Base-by-base conservation (phyloP, 768 basidiomycete genomes). In the Filobasidium wieringae region DNA sequence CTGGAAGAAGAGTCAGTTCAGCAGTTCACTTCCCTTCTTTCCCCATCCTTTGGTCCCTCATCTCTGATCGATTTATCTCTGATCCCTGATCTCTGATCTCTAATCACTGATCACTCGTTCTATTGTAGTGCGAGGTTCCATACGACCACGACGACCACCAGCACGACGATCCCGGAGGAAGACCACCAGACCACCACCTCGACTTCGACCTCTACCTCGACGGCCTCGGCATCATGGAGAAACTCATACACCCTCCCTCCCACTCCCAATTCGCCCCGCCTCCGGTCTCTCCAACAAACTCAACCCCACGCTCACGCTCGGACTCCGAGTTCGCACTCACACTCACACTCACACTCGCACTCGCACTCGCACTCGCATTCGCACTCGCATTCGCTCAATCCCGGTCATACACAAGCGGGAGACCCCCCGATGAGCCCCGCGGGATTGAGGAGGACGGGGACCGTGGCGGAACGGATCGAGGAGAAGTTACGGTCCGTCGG, bases 231-330 rank as follows among this genome's bases (percentile, higher is more conserved):
- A 9, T 9, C 22, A 11, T n/a, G n/a, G n/a, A n/a, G n/a, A n/a
- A n/a, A 27, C 32, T 31, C 1, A n/a, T 24, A 33, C 12, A 7
- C 5, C 61, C 58, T 36, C 60, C 4, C 17, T 52, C 5, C 67
- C 93, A 90, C 71, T 87, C 81, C 39, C 88, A 87, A 67, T 93
- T 93, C 67, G 88, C 88, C 6, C 90, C 90, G 7, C 84, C 68
- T n/a, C 45, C 79, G 79, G 51, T 64, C 77, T 14, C 67, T 62
- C 43, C 31, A 45, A 31, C 41, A 24, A 30, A 26, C 17, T 22
- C 47, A 32, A 31, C 59, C 45, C 37, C 53, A 26, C 37, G 31
- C 7, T 40, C n/a, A 11, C 37, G 7, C 17, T 30, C 12, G 0
- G 3, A 24, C 15, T 40, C 27, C n/a, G n/a, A 9, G 15, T 8